Evolutionary conservation across 345 rosid genomes (phyloP).

Genomic region (Passiflora organensis): DNA sequence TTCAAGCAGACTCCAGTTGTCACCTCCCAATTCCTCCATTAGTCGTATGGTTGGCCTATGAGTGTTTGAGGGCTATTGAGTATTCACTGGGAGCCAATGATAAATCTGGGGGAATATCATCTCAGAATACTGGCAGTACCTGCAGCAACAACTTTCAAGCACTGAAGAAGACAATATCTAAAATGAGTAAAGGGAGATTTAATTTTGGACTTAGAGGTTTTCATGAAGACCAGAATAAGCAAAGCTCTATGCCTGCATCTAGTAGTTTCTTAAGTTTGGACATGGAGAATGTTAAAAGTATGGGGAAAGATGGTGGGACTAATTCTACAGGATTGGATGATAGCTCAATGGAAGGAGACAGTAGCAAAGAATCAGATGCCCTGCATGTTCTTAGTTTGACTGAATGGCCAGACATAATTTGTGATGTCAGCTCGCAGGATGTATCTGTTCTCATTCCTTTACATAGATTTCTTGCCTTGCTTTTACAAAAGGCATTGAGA

Average conservation of each 20-base stretch:
- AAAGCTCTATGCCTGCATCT: constrained; percentile 23
- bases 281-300: constrained; percentile 33
- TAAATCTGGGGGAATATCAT: constrained; percentile 28
- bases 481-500: constrained; percentile 63
- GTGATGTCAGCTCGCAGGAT: constrained; percentile 75
- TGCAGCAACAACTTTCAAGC: constrained; percentile 41
- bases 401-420: constrained; percentile 66
- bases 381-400: constrained; percentile 42
- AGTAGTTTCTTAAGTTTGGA: constrained; percentile 29
- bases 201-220: constrained; percentile 40
- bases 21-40: constrained; percentile 45
- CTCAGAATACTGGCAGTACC: constrained; percentile 32
- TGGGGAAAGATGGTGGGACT: constrained; percentile 33
- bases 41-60: constrained; percentile 51
- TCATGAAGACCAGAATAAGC: constrained; percentile 38
- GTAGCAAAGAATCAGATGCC: constrained; percentile 28
- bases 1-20: constrained; percentile 22
- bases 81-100: constrained; percentile 56
- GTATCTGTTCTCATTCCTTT: constrained; percentile 79
- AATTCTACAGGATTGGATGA: constrained; percentile 32
- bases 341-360: constrained; percentile 32
- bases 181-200: constrained; percentile 47
- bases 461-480: constrained; percentile 73
- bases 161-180: constrained; percentile 51
- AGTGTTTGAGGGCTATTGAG: constrained; percentile 75